Evolutionary conservation across 2,329 filamentous ascomycete genomes (phyloP), one percentile per base, ranked within the genome.

Genomic region (Sphaerulina musiva): DNA sequence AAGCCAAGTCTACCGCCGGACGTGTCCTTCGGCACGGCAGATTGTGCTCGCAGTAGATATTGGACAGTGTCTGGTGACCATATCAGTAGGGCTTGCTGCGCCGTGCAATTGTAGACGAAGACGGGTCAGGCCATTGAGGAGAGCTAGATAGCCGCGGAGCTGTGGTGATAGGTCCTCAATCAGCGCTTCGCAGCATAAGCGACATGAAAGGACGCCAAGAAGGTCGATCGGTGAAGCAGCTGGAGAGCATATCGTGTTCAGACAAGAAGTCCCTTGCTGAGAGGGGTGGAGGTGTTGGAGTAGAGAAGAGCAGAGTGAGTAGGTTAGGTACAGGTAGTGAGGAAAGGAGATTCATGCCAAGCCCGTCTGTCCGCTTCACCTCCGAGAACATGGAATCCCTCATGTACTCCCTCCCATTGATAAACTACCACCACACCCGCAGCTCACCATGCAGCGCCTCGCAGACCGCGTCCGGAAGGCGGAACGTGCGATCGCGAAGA

Each of bases 391-490:
- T 36, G 34, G 34, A 36, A 36, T n/a, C 3, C 12, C 34, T n/a
- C 26, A 26, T 26, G 26, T 26, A 26, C 26, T 50, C 41, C 29
- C 7, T 26, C 31, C 9, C 34, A 6, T 4, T 26, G 26, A 26
- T 26, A 6, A 26, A 45, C 20, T 12, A 29, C 12, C 49, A 51
- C 42, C 14, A 41, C 26, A 26, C 26, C 26, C 26, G 26, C 26
- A 26, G 26, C 26, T 26, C 43, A 52, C 53, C n/a, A 60, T 60
- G 59, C 54, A 60, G 52, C 52, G 52, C 14, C 49, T 60, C 5
- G 46, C 57, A 47, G 50, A 55, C 31, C 59, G 59, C 17, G 47
- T 57, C 6, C 49, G 53, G 6, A 48, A 36, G 46, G 54, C 59
- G n/a, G 46, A 46, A n/a, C 50, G 51, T n/a, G 32, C 46, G 10